Evolutionary conservation across 108 stramenopile genomes (phyloP).

Genomic region (Discostella pseudostelligera): DNA sequence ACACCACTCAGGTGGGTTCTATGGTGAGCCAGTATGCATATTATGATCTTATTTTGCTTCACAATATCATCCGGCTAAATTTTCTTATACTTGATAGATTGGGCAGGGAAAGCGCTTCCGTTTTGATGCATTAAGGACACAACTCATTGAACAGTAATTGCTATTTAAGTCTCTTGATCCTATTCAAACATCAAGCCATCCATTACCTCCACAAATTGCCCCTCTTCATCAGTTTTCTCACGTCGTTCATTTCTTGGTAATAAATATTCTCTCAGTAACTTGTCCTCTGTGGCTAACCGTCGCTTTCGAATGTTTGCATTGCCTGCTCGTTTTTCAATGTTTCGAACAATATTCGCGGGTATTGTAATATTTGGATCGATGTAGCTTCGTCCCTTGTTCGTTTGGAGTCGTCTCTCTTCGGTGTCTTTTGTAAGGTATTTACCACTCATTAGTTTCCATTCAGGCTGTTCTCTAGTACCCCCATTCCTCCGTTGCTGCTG

Average conservation of each 20-base stretch:
- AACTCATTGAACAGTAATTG: not conserved
- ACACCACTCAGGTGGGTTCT: slow-evolving; percentile 27
- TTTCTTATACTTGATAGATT: slow-evolving; percentile 5
- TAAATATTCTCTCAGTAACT: slow-evolving; percentile 55
- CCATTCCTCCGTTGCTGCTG: slow-evolving; percentile 23
- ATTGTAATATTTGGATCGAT: slow-evolving; percentile 2
- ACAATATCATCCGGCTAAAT: not conserved
- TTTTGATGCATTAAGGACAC: slow-evolving; percentile 12
- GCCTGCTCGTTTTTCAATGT: slow-evolving; percentile 49
- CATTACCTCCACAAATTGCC: slow-evolving; percentile 10
- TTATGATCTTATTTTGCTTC: not conserved
- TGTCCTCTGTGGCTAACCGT: slow-evolving; percentile 63
- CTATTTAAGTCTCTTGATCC: slow-evolving; percentile 1
- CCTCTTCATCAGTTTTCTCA: slow-evolving; percentile 16
- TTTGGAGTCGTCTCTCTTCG: not conserved
- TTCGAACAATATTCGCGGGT: slow-evolving; percentile 27
- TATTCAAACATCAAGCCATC: slow-evolving; percentile 17
- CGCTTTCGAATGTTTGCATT: slow-evolving; percentile 48
- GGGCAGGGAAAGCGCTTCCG: slow-evolving; percentile 37
- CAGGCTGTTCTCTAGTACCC: slow-evolving; percentile 10
- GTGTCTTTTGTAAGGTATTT: slow-evolving; percentile 45
- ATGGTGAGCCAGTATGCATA: slow-evolving; percentile 7
- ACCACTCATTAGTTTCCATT: slow-evolving; percentile 50
- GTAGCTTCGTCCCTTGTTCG: slow-evolving; percentile 17
- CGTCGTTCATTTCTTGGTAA: slow-evolving; percentile 45